Evolutionary conservation across 352 stramenopile genomes (phyloP).

Genomic region (Phytophthora tentaculata): DNA sequence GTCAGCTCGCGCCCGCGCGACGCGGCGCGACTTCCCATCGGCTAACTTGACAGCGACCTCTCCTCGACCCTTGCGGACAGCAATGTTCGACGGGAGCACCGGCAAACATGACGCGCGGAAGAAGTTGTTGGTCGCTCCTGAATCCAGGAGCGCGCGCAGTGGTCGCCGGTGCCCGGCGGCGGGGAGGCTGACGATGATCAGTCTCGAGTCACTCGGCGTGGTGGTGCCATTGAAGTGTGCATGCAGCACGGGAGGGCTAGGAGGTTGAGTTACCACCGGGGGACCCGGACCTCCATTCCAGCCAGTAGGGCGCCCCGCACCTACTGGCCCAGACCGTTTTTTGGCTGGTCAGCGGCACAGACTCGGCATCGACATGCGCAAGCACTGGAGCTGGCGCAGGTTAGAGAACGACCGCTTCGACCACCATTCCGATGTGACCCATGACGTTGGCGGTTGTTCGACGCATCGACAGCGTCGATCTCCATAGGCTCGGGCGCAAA

Average conservation of each 20-base stretch:
- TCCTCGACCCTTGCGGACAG: background rate
- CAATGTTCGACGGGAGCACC: background rate
- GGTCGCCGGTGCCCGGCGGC: background rate
- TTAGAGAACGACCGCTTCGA: background rate
- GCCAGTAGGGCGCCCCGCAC: constrained; percentile 14
- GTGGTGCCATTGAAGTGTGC: constrained; percentile 11
- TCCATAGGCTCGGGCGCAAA: background rate
- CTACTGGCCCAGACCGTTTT: background rate
- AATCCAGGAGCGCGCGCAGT: constrained; percentile 28
- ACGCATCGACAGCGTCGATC: background rate
- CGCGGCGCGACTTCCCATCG: constrained; percentile 7
- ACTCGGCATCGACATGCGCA: background rate
- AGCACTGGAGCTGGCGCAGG: background rate
- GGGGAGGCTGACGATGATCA: constrained; percentile 20
- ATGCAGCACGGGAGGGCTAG: constrained; percentile 14
- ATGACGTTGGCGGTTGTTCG: background rate
- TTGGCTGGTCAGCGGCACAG: background rate
- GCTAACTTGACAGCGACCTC: constrained; percentile 18
- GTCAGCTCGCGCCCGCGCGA: background rate
- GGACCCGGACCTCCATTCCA: constrained; percentile 1
- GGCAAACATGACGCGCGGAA: constrained; percentile 5
- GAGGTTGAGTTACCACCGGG: background rate
- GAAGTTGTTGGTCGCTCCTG: constrained; percentile 38
- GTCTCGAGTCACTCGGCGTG: background rate
- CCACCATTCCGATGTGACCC: background rate